Percentiles rank a stretch among this genome's conserved stretches.
Conservation (phyloP, 2,329 filamentous ascomycete genomes). For the Aurifilum marmelostoma region DNA sequence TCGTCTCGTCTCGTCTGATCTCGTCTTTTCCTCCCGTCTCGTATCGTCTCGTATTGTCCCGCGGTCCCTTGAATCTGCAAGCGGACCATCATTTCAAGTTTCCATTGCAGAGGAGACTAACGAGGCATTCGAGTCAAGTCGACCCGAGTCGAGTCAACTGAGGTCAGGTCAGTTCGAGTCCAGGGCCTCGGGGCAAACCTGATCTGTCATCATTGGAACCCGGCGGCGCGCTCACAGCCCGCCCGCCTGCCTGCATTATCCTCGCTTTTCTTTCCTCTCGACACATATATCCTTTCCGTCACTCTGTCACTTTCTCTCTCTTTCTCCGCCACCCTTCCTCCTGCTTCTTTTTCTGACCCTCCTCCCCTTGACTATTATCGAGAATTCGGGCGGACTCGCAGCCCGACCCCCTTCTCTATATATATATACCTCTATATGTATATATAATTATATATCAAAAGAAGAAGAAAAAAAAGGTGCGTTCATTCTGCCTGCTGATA, state of each 20-base stretch:
- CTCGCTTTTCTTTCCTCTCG: background rate
- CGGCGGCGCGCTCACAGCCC: background rate
- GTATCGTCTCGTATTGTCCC: constrained; percentile 6
- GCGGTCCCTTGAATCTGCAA: too few species aligned
- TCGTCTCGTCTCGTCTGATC: background rate
- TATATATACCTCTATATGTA: background rate
- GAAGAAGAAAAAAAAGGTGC: background rate
- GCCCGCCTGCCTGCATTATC: background rate
- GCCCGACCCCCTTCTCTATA: background rate
- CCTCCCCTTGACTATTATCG: background rate
- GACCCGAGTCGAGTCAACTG: background rate
- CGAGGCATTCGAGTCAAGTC: background rate
- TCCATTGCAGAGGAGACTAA: background rate
- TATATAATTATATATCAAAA: background rate
- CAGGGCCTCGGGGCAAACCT: background rate
- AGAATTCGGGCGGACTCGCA: background rate
- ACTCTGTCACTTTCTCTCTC: background rate
- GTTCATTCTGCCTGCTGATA: background rate
- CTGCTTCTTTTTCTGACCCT: background rate
- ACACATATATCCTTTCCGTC: background rate
- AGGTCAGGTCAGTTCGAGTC: background rate
- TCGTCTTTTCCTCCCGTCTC: background rate
- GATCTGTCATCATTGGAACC: background rate
- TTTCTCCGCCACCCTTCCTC: background rate
- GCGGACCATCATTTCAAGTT: background rate